phyloP scores from a whole-genome alignment of 106 monocot species.

The Amphibolis antarctica region DNA sequence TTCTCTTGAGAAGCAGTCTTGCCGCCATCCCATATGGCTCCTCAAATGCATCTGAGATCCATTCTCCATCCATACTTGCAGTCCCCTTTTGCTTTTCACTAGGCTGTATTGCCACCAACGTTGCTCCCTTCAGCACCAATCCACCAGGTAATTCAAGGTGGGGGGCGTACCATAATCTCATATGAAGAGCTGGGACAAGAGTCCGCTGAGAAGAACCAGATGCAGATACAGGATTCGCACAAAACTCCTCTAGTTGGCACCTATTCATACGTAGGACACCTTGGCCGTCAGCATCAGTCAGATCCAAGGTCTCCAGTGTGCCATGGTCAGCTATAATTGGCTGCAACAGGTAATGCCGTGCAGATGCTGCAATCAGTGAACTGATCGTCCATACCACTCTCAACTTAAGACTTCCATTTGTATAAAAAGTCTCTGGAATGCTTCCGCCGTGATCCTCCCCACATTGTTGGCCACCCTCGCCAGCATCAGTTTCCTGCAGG shows the following conservation, averaged over 20 bases:
- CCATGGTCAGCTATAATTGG: slow-evolving; percentile 44
- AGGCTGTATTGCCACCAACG: slow-evolving; percentile 71
- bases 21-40: slow-evolving; percentile 67
- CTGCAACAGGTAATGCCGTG: slow-evolving; percentile 64
- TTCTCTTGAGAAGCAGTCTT: slow-evolving; percentile 49
- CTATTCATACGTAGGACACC: slow-evolving; percentile 56
- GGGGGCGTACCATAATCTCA: slow-evolving; percentile 70
- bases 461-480: slow-evolving; percentile 2
- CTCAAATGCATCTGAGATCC: slow-evolving; percentile 63
- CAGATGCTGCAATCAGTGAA: slow-evolving; percentile 79
- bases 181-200: slow-evolving; percentile 64
- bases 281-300: slow-evolving; percentile 70
- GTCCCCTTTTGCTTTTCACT: slow-evolving; percentile 16
- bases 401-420: slow-evolving; percentile 52
- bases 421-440: slow-evolving; percentile 60
- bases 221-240: slow-evolving; percentile 41
- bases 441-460: slow-evolving; percentile 26
- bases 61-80: slow-evolving; percentile 12
- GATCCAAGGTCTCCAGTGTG: slow-evolving; percentile 50
- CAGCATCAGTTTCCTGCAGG: neutral
- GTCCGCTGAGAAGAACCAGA: slow-evolving; percentile 62
- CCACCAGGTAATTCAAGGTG: slow-evolving; percentile 66
- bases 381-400: slow-evolving; percentile 91
- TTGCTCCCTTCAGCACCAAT: slow-evolving; percentile 55
- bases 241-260: slow-evolving; percentile 52